Percentiles rank a stretch among this genome's conserved stretches.
Conservation (phyloP, 441 rosid genomes). For the Croton setiger region DNA sequence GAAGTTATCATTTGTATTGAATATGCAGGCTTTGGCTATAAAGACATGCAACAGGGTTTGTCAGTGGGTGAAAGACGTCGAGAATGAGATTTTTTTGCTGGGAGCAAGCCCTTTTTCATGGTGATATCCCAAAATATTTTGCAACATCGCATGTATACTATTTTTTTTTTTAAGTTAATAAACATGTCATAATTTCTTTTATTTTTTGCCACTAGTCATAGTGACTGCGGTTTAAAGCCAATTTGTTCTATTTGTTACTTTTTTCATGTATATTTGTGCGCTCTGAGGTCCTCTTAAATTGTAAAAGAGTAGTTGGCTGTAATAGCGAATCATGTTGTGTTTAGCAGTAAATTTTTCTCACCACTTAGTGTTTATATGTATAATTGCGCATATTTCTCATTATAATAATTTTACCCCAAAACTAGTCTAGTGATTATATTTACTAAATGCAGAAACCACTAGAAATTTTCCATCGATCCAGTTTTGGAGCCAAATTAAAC, state of each 20-base stretch:
- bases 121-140: constrained; percentile 41
- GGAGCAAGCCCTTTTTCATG: constrained; percentile 99
- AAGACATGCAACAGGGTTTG: constrained; percentile 88
- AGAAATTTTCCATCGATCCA: no score
- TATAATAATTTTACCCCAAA: no score
- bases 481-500: no score
- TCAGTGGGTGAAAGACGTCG: constrained; percentile 94
- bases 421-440: no score
- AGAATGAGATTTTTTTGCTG: constrained; percentile 89
- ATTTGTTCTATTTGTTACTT: neutral
- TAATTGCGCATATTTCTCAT: no score
- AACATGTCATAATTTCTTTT: neutral
- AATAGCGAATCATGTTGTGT: no score
- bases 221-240: constrained; percentile 2
- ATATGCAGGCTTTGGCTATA: constrained; percentile 78
- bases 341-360: no score
- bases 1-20: constrained; percentile 11
- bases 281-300: constrained; percentile 4
- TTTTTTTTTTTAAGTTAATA: constrained; percentile 21
- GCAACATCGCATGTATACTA: constrained; percentile 32
- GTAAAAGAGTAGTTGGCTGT: neutral
- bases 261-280: constrained; percentile 5
- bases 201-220: neutral
- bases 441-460: no score
- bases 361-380: no score